Percentiles rank a stretch among this genome's conserved stretches.
phyloP scores from a whole-genome alignment of 1,284 basidiomycete species.

The Filobasidium uniguttulatum region DNA sequence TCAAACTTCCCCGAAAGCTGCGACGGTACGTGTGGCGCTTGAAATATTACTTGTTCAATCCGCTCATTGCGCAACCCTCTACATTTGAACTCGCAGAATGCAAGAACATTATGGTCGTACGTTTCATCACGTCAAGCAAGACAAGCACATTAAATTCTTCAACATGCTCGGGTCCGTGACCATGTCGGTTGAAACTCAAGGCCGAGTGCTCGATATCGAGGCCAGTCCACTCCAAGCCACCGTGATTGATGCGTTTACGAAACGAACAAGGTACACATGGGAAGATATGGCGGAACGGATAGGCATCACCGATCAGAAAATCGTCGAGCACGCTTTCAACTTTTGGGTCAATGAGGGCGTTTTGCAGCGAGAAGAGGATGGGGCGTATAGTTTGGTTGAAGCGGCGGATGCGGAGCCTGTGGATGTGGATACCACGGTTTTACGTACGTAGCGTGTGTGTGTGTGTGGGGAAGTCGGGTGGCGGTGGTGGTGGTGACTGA shows the following conservation, averaged over 20 bases:
- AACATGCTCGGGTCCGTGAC: constrained; percentile 70
- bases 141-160: constrained; percentile 74
- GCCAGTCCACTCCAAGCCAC: constrained; percentile 78
- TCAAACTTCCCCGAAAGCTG: constrained; percentile 71
- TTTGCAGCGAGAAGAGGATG: constrained; percentile 46
- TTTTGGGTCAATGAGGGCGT: constrained; percentile 77
- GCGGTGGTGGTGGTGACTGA: neutral
- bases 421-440: neutral
- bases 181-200: constrained; percentile 63
- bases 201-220: constrained; percentile 58
- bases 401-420: constrained; percentile 40
- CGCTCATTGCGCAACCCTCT: constrained; percentile 6
- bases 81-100: constrained; percentile 40
- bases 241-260: constrained; percentile 70
- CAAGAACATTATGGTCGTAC: constrained; percentile 62
- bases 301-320: constrained; percentile 48
- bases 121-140: constrained; percentile 69
- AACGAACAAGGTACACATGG: constrained; percentile 54
- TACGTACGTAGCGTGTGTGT: neutral
- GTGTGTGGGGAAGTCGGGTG: neutral
- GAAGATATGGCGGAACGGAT: constrained; percentile 52
- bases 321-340: constrained; percentile 55
- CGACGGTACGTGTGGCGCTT: constrained; percentile 53
- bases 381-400: constrained; percentile 41
- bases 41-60: constrained; percentile 3